These are phyloP conservation scores for Calcarisporium arbuscula DNA, from an alignment of 2,329 filamentous ascomycete genomes.

Conservation along the genomic window DNA sequence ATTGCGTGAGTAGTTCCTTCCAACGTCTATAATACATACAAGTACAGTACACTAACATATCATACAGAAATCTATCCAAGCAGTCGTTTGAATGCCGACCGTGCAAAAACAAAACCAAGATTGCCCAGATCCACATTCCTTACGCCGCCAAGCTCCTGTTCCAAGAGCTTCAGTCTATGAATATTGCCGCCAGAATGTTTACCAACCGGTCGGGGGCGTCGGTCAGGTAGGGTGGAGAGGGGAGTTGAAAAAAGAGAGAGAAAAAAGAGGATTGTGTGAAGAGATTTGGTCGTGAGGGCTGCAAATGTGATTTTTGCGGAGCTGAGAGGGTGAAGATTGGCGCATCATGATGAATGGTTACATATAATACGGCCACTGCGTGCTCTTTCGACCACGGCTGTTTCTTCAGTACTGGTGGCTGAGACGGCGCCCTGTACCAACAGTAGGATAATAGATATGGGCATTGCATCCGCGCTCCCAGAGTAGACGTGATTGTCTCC, in stretches of 20 bases:
- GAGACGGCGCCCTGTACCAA: constrained; percentile 10
- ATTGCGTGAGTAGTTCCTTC: constrained; percentile 71
- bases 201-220: constrained; percentile 75
- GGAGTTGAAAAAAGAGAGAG: constrained; percentile 3
- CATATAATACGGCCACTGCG: not conserved
- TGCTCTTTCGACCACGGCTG: not conserved
- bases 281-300: no score
- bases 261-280: constrained; percentile 10
- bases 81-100: constrained; percentile 94
- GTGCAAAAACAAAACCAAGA: constrained; percentile 98
- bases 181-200: constrained; percentile 96
- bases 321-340: constrained; percentile 1
- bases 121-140: constrained; percentile 94
- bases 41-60: constrained; percentile 24
- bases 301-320: constrained; percentile 3
- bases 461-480: no score
- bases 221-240: constrained; percentile 45
- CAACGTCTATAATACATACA: not conserved
- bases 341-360: constrained; percentile 7
- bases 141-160: constrained; percentile 97
- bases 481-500: no score
- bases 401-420: not conserved
- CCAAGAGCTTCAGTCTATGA: constrained; percentile 97
- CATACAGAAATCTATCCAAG: constrained; percentile 76
- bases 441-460: constrained; percentile 13